Evolutionary conservation across 768 basidiomycete genomes (phyloP).

Genomic region (Lentinula boryana): DNA sequence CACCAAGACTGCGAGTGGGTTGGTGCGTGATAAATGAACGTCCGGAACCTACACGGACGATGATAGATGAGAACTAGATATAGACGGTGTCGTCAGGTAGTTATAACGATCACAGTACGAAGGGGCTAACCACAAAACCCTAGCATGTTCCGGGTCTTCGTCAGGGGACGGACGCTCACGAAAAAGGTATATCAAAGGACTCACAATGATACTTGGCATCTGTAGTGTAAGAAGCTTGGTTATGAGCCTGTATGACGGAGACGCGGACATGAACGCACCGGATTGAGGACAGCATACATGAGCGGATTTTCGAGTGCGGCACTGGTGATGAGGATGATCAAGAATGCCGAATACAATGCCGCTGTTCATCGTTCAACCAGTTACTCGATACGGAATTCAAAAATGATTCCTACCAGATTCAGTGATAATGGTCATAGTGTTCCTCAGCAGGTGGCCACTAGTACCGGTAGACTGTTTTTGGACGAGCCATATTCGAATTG

Average conservation of each 20-base stretch:
- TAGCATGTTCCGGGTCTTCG: neutral
- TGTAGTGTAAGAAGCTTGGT: neutral
- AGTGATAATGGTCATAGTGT: neutral
- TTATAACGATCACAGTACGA: neutral
- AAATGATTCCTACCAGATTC: neutral
- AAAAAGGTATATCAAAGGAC: neutral
- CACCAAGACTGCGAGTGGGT: neutral
- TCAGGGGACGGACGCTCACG: neutral
- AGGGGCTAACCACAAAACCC: neutral
- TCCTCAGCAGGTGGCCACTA: neutral
- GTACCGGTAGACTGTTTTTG: slow-evolving; percentile 1
- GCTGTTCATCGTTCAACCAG: neutral
- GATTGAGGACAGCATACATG: slow-evolving; percentile 4
- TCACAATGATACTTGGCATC: slow-evolving; percentile 2
- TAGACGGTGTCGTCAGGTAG: neutral
- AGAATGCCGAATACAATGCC: neutral
- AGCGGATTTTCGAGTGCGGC: slow-evolving; percentile 3
- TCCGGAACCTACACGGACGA: neutral
- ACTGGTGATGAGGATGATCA: slow-evolving; percentile 3
- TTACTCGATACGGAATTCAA: neutral
- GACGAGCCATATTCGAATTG: slow-evolving; percentile 1
- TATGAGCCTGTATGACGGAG: neutral
- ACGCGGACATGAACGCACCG: neutral
- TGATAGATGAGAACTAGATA: neutral
- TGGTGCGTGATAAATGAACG: neutral